Conservation (phyloP, 2,329 filamentous ascomycete species). For the Pseudogymnoascus sp. region DNA sequence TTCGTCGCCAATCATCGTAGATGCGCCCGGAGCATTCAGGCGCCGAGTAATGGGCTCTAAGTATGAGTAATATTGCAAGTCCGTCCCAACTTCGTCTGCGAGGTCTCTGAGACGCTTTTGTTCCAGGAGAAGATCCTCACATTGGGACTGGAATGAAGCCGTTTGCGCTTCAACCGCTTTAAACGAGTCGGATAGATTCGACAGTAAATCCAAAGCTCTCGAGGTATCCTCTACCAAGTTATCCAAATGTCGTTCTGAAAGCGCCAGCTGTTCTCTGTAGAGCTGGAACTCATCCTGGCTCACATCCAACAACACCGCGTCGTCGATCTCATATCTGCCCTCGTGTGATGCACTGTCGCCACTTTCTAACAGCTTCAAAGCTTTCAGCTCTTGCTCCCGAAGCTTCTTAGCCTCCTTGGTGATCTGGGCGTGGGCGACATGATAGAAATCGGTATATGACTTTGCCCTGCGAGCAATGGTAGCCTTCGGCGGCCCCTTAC, state of each 20-base stretch:
- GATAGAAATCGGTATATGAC: constrained; percentile 73
- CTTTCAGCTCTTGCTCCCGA: constrained; percentile 15
- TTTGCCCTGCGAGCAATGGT: constrained; percentile 58
- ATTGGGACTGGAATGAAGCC: constrained; percentile 85
- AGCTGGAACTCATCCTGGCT: constrained; percentile 80
- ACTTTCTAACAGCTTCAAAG: constrained; percentile 28
- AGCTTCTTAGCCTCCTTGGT: constrained; percentile 40
- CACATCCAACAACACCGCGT: constrained; percentile 65
- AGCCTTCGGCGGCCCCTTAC: constrained; percentile 57
- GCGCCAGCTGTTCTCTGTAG: constrained; percentile 72
- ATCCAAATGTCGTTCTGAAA: constrained; percentile 77
- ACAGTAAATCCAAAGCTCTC: constrained; percentile 65
- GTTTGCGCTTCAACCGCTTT: constrained; percentile 82
- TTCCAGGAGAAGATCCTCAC: constrained; percentile 76
- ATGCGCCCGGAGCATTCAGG: constrained; percentile 85
- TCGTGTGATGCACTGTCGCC: constrained; percentile 47
- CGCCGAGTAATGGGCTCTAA: constrained; percentile 83
- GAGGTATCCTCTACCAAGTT: constrained; percentile 70
- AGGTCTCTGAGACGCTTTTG: constrained; percentile 72
- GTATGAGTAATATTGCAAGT: constrained; percentile 91
- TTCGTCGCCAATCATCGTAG: constrained; percentile 73
- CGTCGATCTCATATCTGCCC: constrained; percentile 50
- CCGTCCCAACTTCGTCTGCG: constrained; percentile 76
- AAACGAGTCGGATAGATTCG: constrained; percentile 77
- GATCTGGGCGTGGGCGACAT: constrained; percentile 50